These are phyloP conservation scores for Pichia sp. DNA, from an alignment of 1,139 yeast genomes.

Conservation along the genomic window DNA sequence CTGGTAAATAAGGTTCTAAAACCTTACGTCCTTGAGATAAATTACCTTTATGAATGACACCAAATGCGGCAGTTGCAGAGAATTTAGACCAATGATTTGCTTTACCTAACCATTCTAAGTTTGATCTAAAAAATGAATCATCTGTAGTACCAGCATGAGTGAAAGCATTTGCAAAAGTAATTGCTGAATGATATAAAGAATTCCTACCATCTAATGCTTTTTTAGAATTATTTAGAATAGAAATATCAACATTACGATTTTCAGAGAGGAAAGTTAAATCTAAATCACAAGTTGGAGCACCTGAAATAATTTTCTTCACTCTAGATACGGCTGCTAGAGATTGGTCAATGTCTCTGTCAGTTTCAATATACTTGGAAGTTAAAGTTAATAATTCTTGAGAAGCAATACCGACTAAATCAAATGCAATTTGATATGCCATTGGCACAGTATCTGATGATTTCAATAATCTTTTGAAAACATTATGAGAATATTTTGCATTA, in stretches of 20 bases:
- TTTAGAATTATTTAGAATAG: slow-evolving; percentile 78
- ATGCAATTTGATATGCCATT: slow-evolving; percentile 89
- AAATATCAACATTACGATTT: slow-evolving; percentile 81
- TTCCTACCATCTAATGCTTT: slow-evolving; percentile 82
- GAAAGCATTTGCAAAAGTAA: slow-evolving; percentile 90
- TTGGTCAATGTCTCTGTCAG: slow-evolving; percentile 36
- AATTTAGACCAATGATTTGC: slow-evolving; percentile 98
- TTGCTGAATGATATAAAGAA: slow-evolving; percentile 93
- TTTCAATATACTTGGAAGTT: slow-evolving; percentile 42
- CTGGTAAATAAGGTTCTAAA: slow-evolving; percentile 88
- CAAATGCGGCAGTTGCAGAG: slow-evolving; percentile 96
- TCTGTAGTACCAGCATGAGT: slow-evolving; percentile 97
- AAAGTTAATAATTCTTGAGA: slow-evolving; percentile 82
- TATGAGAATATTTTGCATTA: slow-evolving; percentile 62
- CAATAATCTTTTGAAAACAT: slow-evolving; percentile 59
- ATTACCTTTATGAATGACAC: slow-evolving; percentile 95
- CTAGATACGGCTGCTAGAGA: slow-evolving; percentile 34
- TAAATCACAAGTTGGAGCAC: slow-evolving; percentile 91
- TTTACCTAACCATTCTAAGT: slow-evolving; percentile 93
- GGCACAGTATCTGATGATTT: slow-evolving; percentile 36
- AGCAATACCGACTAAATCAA: slow-evolving; percentile 87
- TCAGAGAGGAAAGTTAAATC: slow-evolving; percentile 82
- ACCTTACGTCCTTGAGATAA: slow-evolving; percentile 84
- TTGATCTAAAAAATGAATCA: slow-evolving; percentile 84
- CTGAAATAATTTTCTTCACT: slow-evolving; percentile 69